Percentiles rank a stretch among this genome's conserved stretches.
These are phyloP conservation scores for Solanum habrochaites DNA, from an alignment of 257 asterid species.

Conservation along the genomic window DNA sequence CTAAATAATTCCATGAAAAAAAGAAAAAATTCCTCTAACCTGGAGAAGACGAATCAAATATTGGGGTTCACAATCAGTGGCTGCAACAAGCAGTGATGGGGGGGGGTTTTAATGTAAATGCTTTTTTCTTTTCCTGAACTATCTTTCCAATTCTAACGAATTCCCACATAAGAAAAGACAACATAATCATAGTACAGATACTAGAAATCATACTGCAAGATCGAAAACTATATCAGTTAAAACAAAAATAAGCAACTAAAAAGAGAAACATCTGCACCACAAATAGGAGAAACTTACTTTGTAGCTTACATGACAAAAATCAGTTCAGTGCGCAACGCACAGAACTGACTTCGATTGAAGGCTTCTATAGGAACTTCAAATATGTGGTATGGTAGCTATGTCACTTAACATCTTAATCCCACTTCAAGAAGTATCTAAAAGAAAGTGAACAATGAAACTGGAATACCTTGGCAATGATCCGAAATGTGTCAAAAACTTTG, in stretches of 20 bases:
- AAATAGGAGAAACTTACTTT: neutral
- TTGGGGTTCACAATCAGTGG: constrained; percentile 95
- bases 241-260: neutral
- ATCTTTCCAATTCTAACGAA: constrained; percentile 73
- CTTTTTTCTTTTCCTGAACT: constrained; percentile 90
- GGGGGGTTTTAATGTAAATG: constrained; percentile 76
- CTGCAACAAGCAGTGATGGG: constrained; percentile 81
- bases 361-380: neutral
- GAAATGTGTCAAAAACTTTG: constrained; percentile 77
- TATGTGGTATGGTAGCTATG: neutral
- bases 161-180: constrained; percentile 2
- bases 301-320: neutral
- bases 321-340: neutral
- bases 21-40: constrained; percentile 22
- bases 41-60: constrained; percentile 93
- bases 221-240: neutral
- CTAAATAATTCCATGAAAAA: neutral
- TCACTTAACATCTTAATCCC: neutral
- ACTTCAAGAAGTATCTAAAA: neutral
- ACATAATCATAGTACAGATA: constrained; percentile 1
- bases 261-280: neutral
- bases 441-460: neutral
- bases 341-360: neutral
- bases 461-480: constrained; percentile 73
- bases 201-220: neutral